Evolutionary conservation across 2,329 filamentous ascomycete genomes (phyloP).

Genomic region (Ceratocystis huliohia): DNA sequence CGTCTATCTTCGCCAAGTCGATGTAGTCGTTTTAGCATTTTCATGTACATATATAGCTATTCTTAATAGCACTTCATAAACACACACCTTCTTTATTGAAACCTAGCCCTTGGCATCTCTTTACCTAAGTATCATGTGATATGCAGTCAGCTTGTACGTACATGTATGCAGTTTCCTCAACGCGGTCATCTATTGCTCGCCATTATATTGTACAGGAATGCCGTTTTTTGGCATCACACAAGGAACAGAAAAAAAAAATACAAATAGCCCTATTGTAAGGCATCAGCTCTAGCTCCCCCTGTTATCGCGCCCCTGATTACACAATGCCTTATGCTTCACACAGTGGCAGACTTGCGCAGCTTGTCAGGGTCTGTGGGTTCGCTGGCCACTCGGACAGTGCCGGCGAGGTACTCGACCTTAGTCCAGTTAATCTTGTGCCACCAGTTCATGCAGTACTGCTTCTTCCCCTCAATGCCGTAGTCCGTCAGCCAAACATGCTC

Average conservation of each 20-base stretch:
- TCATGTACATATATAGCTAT: conserved; percentile 3
- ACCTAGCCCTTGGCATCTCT: neutral
- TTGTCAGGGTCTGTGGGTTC: conserved; percentile 8
- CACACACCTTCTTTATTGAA: too few relatives aligned
- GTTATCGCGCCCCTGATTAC: neutral
- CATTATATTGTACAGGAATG: conserved; percentile 21
- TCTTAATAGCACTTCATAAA: neutral
- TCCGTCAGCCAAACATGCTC: conserved; percentile 85
- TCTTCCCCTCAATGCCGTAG: conserved; percentile 64
- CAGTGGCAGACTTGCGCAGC: neutral
- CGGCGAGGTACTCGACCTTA: conserved; percentile 41
- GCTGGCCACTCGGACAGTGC: conserved; percentile 5
- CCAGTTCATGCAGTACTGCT: conserved; percentile 63
- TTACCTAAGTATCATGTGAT: neutral
- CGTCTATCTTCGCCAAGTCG: neutral
- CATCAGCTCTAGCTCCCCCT: neutral
- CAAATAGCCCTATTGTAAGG: neutral
- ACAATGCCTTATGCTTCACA: neutral
- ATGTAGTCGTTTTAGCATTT: neutral
- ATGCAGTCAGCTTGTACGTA: neutral
- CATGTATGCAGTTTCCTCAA: neutral
- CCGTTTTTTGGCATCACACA: conserved; percentile 4
- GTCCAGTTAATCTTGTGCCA: conserved; percentile 84
- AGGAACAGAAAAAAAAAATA: conserved; percentile 14
- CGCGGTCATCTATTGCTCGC: conserved; percentile 9